Evolutionary conservation across 495 filamentous ascomycete genomes (phyloP).

Genomic region (Penicillium coprophilum): DNA sequence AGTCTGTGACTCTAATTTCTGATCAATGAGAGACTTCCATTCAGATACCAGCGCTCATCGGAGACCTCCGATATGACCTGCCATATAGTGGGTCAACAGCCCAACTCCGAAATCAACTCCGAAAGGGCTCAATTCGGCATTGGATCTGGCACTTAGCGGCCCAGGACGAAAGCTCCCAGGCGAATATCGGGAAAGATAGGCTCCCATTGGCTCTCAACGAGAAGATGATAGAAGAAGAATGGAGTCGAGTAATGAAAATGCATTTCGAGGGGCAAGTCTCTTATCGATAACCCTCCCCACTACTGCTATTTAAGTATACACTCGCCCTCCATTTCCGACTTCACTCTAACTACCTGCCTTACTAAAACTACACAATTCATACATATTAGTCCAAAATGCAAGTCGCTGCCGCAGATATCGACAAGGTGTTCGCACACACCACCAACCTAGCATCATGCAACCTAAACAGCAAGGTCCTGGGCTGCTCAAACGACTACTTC

Average conservation of each 20-base stretch:
- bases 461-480: constrained; percentile 71
- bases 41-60: constrained; percentile 23
- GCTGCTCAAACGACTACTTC: constrained; percentile 87
- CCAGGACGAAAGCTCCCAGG: not conserved
- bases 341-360: not conserved
- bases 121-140: not conserved
- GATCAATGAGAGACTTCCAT: not conserved
- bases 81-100: not conserved
- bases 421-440: constrained; percentile 60
- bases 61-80: constrained; percentile 28
- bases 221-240: not conserved
- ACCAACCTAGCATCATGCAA: constrained; percentile 74
- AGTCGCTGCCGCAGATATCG: constrained; percentile 60
- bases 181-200: not conserved
- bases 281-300: constrained; percentile 4
- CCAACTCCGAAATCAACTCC: constrained; percentile 4
- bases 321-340: not conserved
- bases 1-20: not conserved
- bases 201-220: not conserved
- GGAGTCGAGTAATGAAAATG: not conserved
- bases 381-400: not conserved
- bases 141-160: not conserved
- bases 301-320: constrained; percentile 2
- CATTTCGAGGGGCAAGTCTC: not conserved
- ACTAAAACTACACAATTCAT: too few species aligned